phyloP scores from a whole-genome alignment of 495 filamentous ascomycete species.

The Aspergillus conjunctus region DNA sequence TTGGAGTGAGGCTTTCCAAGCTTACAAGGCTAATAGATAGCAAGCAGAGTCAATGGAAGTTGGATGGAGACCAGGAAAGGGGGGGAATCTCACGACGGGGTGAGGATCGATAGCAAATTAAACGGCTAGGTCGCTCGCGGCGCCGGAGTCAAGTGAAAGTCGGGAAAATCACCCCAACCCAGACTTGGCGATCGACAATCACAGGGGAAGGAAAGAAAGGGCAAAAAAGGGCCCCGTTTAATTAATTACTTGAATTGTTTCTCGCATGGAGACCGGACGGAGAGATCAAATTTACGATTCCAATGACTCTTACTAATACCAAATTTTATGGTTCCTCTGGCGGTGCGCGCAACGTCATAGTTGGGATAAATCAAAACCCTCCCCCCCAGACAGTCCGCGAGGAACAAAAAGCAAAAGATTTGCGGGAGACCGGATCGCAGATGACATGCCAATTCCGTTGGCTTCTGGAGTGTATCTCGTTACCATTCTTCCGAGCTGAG shows the following conservation, averaged over 20 bases:
- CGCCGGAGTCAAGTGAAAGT: constrained; percentile 17
- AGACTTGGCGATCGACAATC: constrained; percentile 25
- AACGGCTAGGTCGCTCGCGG: neutral
- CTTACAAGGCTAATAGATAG: constrained; percentile 12
- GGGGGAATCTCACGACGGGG: neutral
- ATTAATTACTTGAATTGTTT: neutral
- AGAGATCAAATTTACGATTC: neutral
- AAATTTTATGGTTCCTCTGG: neutral
- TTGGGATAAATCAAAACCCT: neutral
- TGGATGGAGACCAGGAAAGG: constrained; percentile 10
- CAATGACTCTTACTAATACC: neutral
- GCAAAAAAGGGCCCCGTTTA: neutral
- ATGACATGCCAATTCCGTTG: neutral
- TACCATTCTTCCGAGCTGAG: neutral
- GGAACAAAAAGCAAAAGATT: neutral
- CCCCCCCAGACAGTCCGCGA: neutral
- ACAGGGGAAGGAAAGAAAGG: neutral
- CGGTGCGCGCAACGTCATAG: constrained; percentile 9
- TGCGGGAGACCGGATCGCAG: neutral
- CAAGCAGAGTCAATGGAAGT: constrained; percentile 8
- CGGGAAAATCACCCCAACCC: constrained; percentile 23
- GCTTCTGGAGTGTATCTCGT: neutral
- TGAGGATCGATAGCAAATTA: constrained; percentile 12
- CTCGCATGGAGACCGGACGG: neutral
- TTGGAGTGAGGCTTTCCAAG: constrained; percentile 14